Base-by-base conservation (phyloP, 1,139 yeast species). In the Eremothecium coryli region DNA sequence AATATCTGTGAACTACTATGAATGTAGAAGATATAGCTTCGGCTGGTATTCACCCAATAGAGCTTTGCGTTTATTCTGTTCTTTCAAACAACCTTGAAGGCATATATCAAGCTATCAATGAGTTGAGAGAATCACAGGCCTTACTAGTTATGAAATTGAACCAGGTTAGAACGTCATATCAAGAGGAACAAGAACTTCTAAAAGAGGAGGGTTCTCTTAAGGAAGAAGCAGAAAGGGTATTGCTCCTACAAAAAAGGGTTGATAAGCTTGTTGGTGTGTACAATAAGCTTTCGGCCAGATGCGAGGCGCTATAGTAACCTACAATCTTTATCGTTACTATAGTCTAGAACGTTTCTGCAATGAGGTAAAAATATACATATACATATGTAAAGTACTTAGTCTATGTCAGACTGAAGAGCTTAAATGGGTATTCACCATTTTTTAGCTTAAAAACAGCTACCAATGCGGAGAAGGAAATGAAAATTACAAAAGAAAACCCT, bases 361-460 rank as follows among this genome's bases (percentile, higher is more conserved):
- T 23, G 16, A 17, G 28, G 24, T 25, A 34, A 10, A 20, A 20
- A 20, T 20, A 20, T 10, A 10, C 10, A n/a, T n/a, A n/a, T n/a
- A n/a, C n/a, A 25, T 25, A 25, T 15, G 4, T 12, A 25, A 10
- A 16, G 13, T 11, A 25, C 28, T 25, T 11, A 13, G n/a, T 12
- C n/a, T 11, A 25, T 5, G 54, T 44, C 13, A 62, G 37, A 34
- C 55, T 54, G 29, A 61, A 34, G 35, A 65, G 43, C 17, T 53
- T 55, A 50, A 54, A 76, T 37, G 93, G 93, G 50, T 78, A 81
- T 0, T 79, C 78, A 8, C 62, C 48, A 36, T 73, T 71, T 59
- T 81, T 81, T 44, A 68, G 47, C 18, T 65, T 67, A 59, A 77
- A 81, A 29, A 78, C 64, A 16, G 64, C 59, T 36, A 79, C 62